phyloP scores from a whole-genome alignment of 2,329 filamentous ascomycete species.

The Alternaria sp. region DNA sequence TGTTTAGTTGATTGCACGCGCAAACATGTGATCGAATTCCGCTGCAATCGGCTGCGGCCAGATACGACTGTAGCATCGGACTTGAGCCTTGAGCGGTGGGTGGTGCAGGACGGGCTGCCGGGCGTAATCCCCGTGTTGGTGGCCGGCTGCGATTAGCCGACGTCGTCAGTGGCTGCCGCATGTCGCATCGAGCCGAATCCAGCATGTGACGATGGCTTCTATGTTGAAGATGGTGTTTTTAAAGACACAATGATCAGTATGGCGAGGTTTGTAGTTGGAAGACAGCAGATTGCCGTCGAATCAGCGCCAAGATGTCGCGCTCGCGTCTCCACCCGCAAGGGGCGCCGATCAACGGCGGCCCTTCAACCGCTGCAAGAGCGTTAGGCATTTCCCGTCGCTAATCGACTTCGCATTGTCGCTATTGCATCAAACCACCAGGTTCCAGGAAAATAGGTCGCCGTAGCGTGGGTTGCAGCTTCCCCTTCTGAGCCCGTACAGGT shows the following conservation, averaged over 20 bases:
- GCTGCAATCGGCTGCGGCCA: background rate
- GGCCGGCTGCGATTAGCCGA: conserved; percentile 10
- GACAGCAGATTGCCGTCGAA: background rate
- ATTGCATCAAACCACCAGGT: background rate
- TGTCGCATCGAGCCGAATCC: background rate
- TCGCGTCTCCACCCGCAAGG: background rate
- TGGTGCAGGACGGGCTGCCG: conserved; percentile 3
- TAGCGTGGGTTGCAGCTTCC: background rate
- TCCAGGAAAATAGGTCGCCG: background rate
- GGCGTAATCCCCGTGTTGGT: conserved; percentile 4
- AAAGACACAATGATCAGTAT: background rate
- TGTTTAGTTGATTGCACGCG: background rate
- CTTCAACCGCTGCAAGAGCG: background rate
- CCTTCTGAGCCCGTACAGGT: background rate
- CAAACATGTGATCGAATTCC: background rate
- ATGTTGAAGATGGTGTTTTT: background rate
- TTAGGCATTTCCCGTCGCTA: background rate
- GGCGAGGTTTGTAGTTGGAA: background rate
- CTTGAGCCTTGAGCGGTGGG: background rate
- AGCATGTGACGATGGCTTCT: background rate
- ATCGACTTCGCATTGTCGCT: background rate
- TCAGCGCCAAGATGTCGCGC: conserved; percentile 2
- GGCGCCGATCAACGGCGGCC: conserved; percentile 1
- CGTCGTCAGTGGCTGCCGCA: background rate
- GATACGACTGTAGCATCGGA: background rate